Percentiles rank a stretch among this genome's conserved stretches.
Evolutionary conservation across 805 yeast species (phyloP).

Genomic region (Kodamaea hsintzibuensis): DNA sequence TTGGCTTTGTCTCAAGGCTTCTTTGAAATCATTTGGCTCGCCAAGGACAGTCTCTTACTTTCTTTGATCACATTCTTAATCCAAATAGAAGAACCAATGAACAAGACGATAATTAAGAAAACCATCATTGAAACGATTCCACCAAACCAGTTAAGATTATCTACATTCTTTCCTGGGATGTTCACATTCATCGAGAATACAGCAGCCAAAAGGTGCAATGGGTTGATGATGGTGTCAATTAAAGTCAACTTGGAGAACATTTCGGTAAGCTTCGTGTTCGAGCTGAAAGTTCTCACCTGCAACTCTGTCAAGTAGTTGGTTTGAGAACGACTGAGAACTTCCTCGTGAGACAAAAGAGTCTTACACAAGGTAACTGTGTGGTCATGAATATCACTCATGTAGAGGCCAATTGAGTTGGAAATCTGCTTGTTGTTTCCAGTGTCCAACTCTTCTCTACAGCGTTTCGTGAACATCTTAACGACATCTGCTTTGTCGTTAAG

Average conservation of each 20-base stretch:
- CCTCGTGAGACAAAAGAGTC: constrained; percentile 84
- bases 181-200: constrained; percentile 93
- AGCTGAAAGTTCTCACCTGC: constrained; percentile 87
- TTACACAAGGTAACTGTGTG: constrained; percentile 96
- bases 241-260: constrained; percentile 87
- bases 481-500: constrained; percentile 95
- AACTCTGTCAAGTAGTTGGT: constrained; percentile 90
- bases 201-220: constrained; percentile 88
- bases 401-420: constrained; percentile 45
- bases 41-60: not conserved
- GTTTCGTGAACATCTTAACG: constrained; percentile 90
- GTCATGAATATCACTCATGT: constrained; percentile 94
- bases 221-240: constrained; percentile 86
- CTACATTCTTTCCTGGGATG: constrained; percentile 65
- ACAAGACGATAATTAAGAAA: constrained; percentile 24
- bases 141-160: constrained; percentile 41
- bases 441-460: constrained; percentile 72
- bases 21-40: not conserved
- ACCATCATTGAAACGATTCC: constrained; percentile 42
- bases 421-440: constrained; percentile 19
- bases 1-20: not conserved
- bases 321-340: constrained; percentile 89
- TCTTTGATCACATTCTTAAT: constrained; percentile 13
- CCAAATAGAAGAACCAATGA: constrained; percentile 23
- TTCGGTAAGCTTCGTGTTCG: constrained; percentile 82